Percentiles rank a stretch among this genome's conserved stretches.
These are phyloP conservation scores for Colletotrichum aenigma DNA, from an alignment of 2,329 filamentous ascomycete genomes.

Conservation along the genomic window DNA sequence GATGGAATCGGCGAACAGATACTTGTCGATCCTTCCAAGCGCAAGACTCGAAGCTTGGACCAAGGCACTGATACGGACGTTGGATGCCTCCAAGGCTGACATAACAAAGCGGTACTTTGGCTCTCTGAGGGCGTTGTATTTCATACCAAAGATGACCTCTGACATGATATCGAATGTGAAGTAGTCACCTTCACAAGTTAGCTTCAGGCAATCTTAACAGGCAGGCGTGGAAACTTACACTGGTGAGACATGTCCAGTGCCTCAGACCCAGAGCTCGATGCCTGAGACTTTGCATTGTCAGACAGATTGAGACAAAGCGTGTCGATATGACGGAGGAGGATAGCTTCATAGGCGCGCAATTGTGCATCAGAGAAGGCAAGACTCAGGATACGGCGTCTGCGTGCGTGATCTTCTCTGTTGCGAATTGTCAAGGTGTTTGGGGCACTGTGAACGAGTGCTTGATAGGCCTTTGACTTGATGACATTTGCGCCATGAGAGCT, in stretches of 20 bases:
- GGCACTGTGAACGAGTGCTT: conserved; percentile 6
- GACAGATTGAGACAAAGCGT: conserved; percentile 15
- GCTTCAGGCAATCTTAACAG: not conserved
- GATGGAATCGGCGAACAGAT: not conserved
- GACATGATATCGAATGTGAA: conserved; percentile 9
- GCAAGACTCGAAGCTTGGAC: conserved; percentile 9
- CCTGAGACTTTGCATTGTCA: conserved; percentile 16
- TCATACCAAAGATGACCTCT: not conserved
- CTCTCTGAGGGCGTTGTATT: not conserved
- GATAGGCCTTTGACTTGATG: conserved; percentile 22
- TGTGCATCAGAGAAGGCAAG: conserved; percentile 28
- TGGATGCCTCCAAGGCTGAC: conserved; percentile 23
- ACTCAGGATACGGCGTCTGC: conserved; percentile 20
- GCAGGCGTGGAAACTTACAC: not conserved
- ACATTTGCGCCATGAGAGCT: conserved; percentile 19
- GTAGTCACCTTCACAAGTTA: not conserved
- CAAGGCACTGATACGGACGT: conserved; percentile 23
- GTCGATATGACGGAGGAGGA: conserved; percentile 25
- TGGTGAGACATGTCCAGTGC: conserved; percentile 1
- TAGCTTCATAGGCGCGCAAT: conserved; percentile 23
- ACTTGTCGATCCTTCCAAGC: not conserved
- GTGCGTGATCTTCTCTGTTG: conserved; percentile 1
- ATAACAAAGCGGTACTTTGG: conserved; percentile 18
- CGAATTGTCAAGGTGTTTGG: conserved; percentile 14
- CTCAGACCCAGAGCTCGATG: not conserved